A percentile compares a stretch with the other conserved stretches of the same genome.
Evolutionary conservation across 352 stramenopile species (phyloP).

Genomic region (Phytophthora litchii): DNA sequence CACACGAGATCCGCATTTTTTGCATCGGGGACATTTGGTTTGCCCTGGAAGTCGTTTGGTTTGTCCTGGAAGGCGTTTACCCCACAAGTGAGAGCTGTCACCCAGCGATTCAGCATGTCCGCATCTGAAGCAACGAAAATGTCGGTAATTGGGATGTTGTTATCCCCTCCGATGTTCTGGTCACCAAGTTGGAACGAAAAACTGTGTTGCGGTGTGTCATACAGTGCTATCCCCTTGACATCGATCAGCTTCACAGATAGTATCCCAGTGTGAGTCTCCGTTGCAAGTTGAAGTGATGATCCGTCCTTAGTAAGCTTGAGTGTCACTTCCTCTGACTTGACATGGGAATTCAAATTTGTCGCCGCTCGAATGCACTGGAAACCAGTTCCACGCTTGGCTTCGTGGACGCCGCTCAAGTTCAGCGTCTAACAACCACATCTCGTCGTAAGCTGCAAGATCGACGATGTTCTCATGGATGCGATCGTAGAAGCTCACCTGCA

Average conservation of each 20-base stretch:
- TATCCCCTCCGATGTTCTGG: not conserved
- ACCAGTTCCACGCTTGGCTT: conserved; percentile 32
- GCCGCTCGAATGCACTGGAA: conserved; percentile 21
- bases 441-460: not conserved
- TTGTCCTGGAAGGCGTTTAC: conserved; percentile 47
- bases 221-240: conserved; percentile 17
- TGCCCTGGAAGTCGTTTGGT: too few species aligned
- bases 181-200: conserved; percentile 21
- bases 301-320: conserved; percentile 24
- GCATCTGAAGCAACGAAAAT: conserved; percentile 10
- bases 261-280: not conserved
- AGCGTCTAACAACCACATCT: conserved; percentile 6
- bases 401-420: conserved; percentile 35
- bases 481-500: conserved; percentile 30
- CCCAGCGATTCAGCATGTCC: conserved; percentile 35
- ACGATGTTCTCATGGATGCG: not conserved
- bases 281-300: conserved; percentile 12
- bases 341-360: conserved; percentile 1
- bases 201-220: not conserved
- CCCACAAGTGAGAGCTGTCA: conserved; percentile 45
- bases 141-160: conserved; percentile 4
- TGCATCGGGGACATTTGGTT: not conserved
- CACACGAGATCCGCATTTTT: conserved; percentile 37
- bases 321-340: conserved; percentile 4
- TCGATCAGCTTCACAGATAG: conserved; percentile 5